Percentiles rank a stretch among this genome's conserved stretches.
Evolutionary conservation across 2,329 filamentous ascomycete species (phyloP).

Genomic region (Botrytis deweyae): DNA sequence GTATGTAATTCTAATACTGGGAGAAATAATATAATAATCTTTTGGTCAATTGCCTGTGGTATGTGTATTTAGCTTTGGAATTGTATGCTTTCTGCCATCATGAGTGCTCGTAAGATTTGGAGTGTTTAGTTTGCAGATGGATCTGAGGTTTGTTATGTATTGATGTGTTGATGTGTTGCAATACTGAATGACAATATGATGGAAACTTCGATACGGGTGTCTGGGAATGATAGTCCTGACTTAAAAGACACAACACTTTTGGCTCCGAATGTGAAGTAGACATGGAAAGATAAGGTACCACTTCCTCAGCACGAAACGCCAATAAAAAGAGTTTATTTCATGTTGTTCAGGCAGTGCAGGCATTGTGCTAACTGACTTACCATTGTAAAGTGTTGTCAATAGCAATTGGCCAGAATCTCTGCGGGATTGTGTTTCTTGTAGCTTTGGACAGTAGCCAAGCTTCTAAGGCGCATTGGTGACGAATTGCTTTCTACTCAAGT

Average conservation of each 20-base stretch:
- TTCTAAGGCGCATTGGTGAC: background rate
- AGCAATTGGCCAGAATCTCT: background rate
- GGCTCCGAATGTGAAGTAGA: background rate
- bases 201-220: background rate
- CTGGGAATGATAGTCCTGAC: background rate
- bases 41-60: background rate
- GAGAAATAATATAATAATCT: background rate
- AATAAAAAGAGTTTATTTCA: background rate
- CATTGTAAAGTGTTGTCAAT: background rate
- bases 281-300: background rate
- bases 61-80: background rate
- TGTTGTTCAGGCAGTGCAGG: background rate
- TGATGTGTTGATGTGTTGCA: background rate
- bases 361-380: background rate
- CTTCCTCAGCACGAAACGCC: background rate
- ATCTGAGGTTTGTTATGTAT: background rate
- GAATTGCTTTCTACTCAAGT: background rate
- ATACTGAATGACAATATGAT: background rate
- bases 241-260: background rate
- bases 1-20: rapidly evolving
- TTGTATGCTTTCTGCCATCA: background rate
- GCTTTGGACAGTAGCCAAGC: background rate
- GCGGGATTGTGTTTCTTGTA: background rate
- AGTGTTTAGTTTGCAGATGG: background rate
- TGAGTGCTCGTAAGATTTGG: background rate